phyloP scores from a whole-genome alignment of 371 early-diverging fungal genomes.

The Blastocladiella emersonii region DNA sequence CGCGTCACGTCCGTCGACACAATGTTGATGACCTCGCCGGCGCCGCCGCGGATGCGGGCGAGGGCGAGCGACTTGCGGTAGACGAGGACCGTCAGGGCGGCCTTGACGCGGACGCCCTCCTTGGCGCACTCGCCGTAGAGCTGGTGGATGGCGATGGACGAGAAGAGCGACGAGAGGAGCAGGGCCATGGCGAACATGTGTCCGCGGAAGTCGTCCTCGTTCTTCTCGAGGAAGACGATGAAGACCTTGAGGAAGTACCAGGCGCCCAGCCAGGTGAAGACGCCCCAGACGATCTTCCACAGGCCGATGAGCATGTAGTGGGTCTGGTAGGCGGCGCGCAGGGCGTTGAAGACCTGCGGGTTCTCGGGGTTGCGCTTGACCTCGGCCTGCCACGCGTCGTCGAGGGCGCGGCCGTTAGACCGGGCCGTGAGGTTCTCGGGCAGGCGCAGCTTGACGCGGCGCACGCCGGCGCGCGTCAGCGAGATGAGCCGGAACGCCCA shows the following conservation, averaged over 20 bases:
- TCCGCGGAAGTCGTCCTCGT: slow-evolving; percentile 14
- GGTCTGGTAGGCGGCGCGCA: slow-evolving; percentile 30
- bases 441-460: slow-evolving; percentile 11
- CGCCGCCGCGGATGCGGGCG: slow-evolving; percentile 27
- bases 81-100: slow-evolving; percentile 47
- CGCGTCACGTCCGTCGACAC: slow-evolving; percentile 12
- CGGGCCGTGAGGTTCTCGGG: slow-evolving; percentile 29
- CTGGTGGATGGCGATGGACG: slow-evolving; percentile 41
- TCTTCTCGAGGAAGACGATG: slow-evolving; percentile 5
- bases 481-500: slow-evolving; percentile 37
- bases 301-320: slow-evolving; percentile 34
- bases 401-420: slow-evolving; percentile 29
- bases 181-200: slow-evolving; percentile 31
- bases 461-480: slow-evolving; percentile 12
- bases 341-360: slow-evolving; percentile 21
- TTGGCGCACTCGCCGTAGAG: slow-evolving; percentile 34
- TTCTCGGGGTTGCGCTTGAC: slow-evolving; percentile 12
- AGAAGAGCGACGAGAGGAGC: slow-evolving; percentile 24
- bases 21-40: slow-evolving; percentile 9
- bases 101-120: slow-evolving; percentile 37
- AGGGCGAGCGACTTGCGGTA: slow-evolving; percentile 50
- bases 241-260: slow-evolving; percentile 11
- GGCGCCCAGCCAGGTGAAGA: slow-evolving; percentile 30
- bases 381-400: slow-evolving; percentile 30
- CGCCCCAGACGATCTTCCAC: slow-evolving; percentile 44